phyloP scores from a whole-genome alignment of 139 green algal genomes.

The Picochlorum sp. region DNA sequence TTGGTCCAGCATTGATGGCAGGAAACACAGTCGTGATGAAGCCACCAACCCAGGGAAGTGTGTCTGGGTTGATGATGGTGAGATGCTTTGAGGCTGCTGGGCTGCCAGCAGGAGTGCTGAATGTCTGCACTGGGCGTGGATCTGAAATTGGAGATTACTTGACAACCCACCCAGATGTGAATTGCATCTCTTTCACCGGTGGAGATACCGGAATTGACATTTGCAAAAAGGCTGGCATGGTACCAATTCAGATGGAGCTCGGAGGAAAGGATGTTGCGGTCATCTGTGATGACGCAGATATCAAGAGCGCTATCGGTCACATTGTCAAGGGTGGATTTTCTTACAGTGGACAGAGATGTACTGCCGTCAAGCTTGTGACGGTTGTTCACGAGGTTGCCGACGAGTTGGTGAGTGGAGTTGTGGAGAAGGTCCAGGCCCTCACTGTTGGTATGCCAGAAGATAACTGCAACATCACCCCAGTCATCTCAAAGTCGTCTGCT shows the following conservation, averaged over 20 bases:
- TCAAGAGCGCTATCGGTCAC: constrained; percentile 72
- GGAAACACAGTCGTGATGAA: constrained; percentile 95
- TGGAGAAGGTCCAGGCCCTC: constrained; percentile 56
- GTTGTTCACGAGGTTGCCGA: constrained; percentile 13
- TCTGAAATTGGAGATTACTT: constrained; percentile 96
- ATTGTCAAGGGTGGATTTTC: constrained; percentile 91
- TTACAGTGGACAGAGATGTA: constrained; percentile 90
- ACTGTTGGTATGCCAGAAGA: constrained; percentile 80
- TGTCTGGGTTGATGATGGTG: constrained; percentile 80
- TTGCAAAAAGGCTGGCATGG: constrained; percentile 82
- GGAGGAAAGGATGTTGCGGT: constrained; percentile 95
- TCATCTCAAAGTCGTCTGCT: constrained; percentile 71
- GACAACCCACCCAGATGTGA: constrained; percentile 68
- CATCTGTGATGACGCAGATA: constrained; percentile 81
- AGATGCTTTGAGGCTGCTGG: constrained; percentile 80
- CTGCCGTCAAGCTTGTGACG: constrained; percentile 73
- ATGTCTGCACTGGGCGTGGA: constrained; percentile 71
- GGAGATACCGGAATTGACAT: constrained; percentile 74
- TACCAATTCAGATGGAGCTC: constrained; percentile 96
- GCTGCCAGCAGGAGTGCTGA: constrained; percentile 70
- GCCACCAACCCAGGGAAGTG: constrained; percentile 85
- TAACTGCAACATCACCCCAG: constrained; percentile 80
- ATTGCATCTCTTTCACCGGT: constrained; percentile 87
- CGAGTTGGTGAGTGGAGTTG: constrained; percentile 26
- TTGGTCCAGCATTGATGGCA: constrained; percentile 90